Evolutionary conservation across 805 yeast genomes (phyloP).

Genomic region (Blastobotrys mokoenaii): DNA sequence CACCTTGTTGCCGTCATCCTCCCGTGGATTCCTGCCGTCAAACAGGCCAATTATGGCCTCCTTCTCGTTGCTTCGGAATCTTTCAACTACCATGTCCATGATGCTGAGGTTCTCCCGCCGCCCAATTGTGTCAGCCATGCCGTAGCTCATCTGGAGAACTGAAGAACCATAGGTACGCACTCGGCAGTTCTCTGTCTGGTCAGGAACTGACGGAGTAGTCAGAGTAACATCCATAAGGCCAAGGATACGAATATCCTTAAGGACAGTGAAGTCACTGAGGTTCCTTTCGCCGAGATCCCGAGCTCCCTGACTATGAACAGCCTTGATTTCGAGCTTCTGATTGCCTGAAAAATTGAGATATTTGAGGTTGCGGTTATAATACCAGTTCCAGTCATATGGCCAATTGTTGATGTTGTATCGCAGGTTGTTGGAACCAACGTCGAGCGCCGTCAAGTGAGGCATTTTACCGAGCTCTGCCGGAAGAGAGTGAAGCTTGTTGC

Average conservation of each 20-base stretch:
- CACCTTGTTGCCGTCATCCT: constrained; percentile 32
- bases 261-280: constrained; percentile 58
- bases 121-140: constrained; percentile 86
- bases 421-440: constrained; percentile 83
- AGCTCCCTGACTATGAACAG: constrained; percentile 35
- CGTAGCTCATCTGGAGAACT: constrained; percentile 68
- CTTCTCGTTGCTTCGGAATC: constrained; percentile 76
- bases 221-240: constrained; percentile 95
- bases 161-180: constrained; percentile 85
- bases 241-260: constrained; percentile 61
- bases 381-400: constrained; percentile 98
- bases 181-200: constrained; percentile 73
- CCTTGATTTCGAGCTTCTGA: constrained; percentile 80
- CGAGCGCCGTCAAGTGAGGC: constrained; percentile 56
- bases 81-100: constrained; percentile 80
- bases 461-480: constrained; percentile 83
- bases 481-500: constrained; percentile 74
- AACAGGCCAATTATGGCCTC: constrained; percentile 75
- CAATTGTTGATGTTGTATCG: constrained; percentile 89
- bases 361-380: constrained; percentile 63
- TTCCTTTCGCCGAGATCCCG: constrained; percentile 18
- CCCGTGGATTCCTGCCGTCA: constrained; percentile 63
- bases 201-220: constrained; percentile 82
- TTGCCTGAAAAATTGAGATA: constrained; percentile 90
- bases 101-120: constrained; percentile 50